A percentile compares a stretch with the other conserved stretches of the same genome.
phyloP scores from a whole-genome alignment of 768 basidiomycete species.

The Auricularia auricula-judae region DNA sequence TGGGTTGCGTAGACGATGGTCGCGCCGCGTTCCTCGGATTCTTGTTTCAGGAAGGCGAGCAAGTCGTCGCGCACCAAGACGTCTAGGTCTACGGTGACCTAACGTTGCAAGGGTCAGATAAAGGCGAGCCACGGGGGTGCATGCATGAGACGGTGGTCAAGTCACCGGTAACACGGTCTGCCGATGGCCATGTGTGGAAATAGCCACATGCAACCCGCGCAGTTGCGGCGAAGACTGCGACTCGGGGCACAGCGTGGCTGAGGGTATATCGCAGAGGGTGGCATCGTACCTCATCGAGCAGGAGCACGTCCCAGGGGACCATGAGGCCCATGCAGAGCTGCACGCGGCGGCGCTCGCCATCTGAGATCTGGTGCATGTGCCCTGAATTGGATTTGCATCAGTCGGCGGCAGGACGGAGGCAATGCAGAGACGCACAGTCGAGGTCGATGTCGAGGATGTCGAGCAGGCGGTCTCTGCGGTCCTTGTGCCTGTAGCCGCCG shows the following conservation, averaged over 20 bases:
- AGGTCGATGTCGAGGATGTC: constrained; percentile 92
- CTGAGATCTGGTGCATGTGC: constrained; percentile 93
- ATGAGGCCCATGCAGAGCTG: constrained; percentile 96
- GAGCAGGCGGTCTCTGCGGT: constrained; percentile 71
- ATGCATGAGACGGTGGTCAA: not conserved
- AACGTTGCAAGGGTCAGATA: constrained; percentile 24
- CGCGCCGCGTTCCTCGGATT: constrained; percentile 67
- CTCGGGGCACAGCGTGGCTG: too few relatives aligned
- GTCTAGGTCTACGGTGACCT: constrained; percentile 90
- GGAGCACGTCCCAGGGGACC: constrained; percentile 84
- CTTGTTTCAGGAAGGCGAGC: constrained; percentile 75
- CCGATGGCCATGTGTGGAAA: too few relatives aligned
- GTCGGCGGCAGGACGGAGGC: not conserved
- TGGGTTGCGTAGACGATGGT: constrained; percentile 96
- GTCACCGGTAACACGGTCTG: too few relatives aligned
- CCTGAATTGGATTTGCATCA: constrained; percentile 16
- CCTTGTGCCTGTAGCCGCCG: constrained; percentile 90
- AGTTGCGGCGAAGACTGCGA: too few relatives aligned
- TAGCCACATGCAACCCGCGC: too few relatives aligned
- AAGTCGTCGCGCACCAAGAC: constrained; percentile 88
- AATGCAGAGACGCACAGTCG: constrained; percentile 34
- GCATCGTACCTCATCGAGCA: constrained; percentile 75
- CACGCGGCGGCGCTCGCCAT: constrained; percentile 87
- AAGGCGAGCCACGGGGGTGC: not conserved
- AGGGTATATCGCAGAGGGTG: constrained; percentile 3